Evolutionary conservation across 2,329 filamentous ascomycete genomes (phyloP).

Genomic region (Huntiella moniliformis): DNA sequence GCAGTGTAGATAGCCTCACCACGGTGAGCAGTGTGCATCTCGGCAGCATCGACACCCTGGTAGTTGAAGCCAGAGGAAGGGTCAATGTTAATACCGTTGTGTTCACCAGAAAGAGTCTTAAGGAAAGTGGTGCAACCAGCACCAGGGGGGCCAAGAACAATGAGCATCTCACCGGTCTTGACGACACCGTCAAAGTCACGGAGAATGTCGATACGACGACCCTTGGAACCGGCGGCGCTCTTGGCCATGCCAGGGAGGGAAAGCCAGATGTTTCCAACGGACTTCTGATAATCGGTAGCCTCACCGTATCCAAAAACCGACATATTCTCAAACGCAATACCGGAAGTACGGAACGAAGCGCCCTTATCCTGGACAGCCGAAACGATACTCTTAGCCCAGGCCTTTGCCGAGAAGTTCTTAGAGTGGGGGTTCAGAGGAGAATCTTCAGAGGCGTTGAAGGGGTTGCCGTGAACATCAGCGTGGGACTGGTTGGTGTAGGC

Average conservation of each 20-base stretch:
- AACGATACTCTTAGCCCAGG: slow-evolving; percentile 43
- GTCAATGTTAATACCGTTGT: slow-evolving; percentile 59
- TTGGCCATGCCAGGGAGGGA: slow-evolving; percentile 26
- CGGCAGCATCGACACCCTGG: slow-evolving; percentile 50
- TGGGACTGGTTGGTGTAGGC: slow-evolving; percentile 32
- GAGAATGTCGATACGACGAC: slow-evolving; percentile 47
- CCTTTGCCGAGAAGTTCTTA: slow-evolving; percentile 31
- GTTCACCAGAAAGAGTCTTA: slow-evolving; percentile 70
- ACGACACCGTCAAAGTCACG: slow-evolving; percentile 50
- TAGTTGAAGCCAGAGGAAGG: slow-evolving; percentile 61
- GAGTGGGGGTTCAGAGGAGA: slow-evolving; percentile 36
- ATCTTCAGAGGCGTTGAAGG: slow-evolving; percentile 29
- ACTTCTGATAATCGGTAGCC: slow-evolving; percentile 52
- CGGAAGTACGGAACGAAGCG: slow-evolving; percentile 37
- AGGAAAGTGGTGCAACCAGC: slow-evolving; percentile 70
- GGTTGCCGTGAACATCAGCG: slow-evolving; percentile 23
- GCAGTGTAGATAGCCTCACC: slow-evolving; percentile 78
- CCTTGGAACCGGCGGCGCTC: slow-evolving; percentile 31
- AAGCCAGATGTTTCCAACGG: slow-evolving; percentile 43
- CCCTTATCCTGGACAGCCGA: slow-evolving; percentile 33
- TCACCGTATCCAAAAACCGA: slow-evolving; percentile 50
- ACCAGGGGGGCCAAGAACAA: slow-evolving; percentile 53
- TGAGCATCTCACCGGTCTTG: slow-evolving; percentile 53
- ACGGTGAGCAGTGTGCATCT: slow-evolving; percentile 62
- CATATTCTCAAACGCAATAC: slow-evolving; percentile 47